A percentile compares a stretch with the other conserved stretches of the same genome.
These are phyloP conservation scores for Globisporangium solare DNA, from an alignment of 352 stramenopile species.

Conservation along the genomic window DNA sequence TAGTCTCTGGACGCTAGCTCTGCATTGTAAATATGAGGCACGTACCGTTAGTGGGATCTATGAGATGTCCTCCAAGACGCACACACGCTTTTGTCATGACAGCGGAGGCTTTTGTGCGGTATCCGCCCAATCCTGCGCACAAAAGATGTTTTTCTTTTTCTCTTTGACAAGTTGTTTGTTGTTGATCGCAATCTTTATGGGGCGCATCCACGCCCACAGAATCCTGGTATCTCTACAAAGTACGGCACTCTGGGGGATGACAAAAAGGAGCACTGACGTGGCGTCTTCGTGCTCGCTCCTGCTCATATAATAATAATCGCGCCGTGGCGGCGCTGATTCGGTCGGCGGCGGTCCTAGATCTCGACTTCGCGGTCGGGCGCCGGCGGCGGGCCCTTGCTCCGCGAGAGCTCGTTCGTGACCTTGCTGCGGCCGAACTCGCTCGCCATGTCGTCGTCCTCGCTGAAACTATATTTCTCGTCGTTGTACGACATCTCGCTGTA, in stretches of 20 bases:
- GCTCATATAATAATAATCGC: neutral
- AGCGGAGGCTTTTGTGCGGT: no score
- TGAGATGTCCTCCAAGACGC: no score
- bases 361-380: conserved; percentile 50
- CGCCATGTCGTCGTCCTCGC: conserved; percentile 33
- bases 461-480: conserved; percentile 77
- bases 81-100: no score
- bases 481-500: conserved; percentile 82
- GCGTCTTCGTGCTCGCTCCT: neutral
- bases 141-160: no score
- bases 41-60: no score
- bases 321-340: no score
- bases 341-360: conserved; percentile 30
- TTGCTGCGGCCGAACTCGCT: conserved; percentile 20
- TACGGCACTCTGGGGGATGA: neutral
- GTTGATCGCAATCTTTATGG: no score
- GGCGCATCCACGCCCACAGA: neutral
- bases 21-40: no score
- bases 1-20: neutral
- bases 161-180: no score
- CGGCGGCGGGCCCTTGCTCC: conserved; percentile 11
- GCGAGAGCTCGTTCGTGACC: conserved; percentile 28
- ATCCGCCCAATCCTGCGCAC: no score
- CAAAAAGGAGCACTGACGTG: neutral
- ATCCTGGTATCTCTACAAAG: neutral